These are phyloP conservation scores for Eucalyptus pauciflora DNA, from an alignment of 345 rosid genomes.

Conservation along the genomic window DNA sequence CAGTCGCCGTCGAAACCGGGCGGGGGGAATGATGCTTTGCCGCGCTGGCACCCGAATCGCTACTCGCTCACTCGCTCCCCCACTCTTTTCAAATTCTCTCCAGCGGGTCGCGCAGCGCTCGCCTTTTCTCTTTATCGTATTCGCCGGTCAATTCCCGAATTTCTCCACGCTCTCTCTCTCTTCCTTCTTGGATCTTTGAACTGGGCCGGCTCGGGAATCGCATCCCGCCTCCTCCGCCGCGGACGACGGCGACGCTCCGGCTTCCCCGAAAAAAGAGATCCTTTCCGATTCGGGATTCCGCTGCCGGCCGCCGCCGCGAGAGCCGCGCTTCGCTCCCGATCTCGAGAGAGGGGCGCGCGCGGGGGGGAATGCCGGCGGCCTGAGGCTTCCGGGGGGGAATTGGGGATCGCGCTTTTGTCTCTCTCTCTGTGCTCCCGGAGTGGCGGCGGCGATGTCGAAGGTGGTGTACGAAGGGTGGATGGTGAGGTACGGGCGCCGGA, in stretches of 20 bases:
- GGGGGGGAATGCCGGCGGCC: neutral
- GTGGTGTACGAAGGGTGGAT: constrained; percentile 98
- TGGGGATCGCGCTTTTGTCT: neutral
- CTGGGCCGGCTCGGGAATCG: neutral
- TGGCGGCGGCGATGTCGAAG: constrained; percentile 25
- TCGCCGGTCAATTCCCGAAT: neutral
- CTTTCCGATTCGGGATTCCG: neutral
- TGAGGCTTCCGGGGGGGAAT: neutral
- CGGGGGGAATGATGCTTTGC: neutral
- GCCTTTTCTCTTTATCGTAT: neutral
- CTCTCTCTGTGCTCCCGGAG: neutral
- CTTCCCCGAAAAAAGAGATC: neutral
- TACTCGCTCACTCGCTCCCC: too few relatives aligned
- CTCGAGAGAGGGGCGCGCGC: neutral
- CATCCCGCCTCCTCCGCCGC: neutral
- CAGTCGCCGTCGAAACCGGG: neutral
- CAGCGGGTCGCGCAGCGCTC: neutral
- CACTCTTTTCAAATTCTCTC: neutral
- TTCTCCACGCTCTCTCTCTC: neutral
- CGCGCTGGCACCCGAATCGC: too few relatives aligned
- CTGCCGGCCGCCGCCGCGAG: neutral
- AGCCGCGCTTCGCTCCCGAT: neutral
- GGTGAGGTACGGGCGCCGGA: constrained; percentile 95
- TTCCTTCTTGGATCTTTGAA: neutral
- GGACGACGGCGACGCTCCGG: neutral